Conservation (phyloP, 257 asterid genomes). For the Petrea volubilis region DNA sequence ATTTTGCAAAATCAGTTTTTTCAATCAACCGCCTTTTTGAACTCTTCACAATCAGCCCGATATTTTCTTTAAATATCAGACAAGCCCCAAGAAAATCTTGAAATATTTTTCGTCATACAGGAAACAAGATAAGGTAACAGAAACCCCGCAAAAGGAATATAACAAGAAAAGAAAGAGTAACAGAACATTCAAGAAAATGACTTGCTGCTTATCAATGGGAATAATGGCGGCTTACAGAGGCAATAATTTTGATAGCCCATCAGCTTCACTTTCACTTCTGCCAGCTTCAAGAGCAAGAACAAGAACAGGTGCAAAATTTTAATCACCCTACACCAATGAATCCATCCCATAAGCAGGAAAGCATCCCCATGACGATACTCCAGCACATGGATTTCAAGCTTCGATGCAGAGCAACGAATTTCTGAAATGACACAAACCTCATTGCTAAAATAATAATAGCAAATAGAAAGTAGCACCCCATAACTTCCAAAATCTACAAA, state of each 20-base stretch:
- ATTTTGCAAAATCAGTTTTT: too few species aligned
- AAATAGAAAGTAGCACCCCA: too few species aligned
- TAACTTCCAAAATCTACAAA: neutral
- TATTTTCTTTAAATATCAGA: neutral
- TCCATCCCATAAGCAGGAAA: too few species aligned
- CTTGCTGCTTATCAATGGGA: conserved; percentile 60
- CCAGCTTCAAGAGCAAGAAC: conserved; percentile 44
- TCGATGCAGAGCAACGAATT: too few species aligned
- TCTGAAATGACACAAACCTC: too few species aligned
- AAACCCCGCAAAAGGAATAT: neutral
- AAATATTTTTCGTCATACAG: neutral
- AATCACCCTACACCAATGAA: too few species aligned
- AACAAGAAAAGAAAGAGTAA: neutral
- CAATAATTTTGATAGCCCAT: conserved; percentile 28
- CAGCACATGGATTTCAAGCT: too few species aligned
- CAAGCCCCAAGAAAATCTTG: conserved; percentile 15
- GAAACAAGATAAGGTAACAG: conserved; percentile 39
- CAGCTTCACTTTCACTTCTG: conserved; percentile 63
- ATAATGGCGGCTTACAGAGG: conserved; percentile 27
- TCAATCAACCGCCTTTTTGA: too few species aligned
- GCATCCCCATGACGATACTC: too few species aligned
- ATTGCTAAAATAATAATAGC: too few species aligned
- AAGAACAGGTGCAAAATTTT: too few species aligned
- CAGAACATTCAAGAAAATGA: conserved; percentile 51
- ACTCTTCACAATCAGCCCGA: neutral